phyloP scores from a whole-genome alignment of 768 basidiomycete species.

The Termitomyces sp. region DNA sequence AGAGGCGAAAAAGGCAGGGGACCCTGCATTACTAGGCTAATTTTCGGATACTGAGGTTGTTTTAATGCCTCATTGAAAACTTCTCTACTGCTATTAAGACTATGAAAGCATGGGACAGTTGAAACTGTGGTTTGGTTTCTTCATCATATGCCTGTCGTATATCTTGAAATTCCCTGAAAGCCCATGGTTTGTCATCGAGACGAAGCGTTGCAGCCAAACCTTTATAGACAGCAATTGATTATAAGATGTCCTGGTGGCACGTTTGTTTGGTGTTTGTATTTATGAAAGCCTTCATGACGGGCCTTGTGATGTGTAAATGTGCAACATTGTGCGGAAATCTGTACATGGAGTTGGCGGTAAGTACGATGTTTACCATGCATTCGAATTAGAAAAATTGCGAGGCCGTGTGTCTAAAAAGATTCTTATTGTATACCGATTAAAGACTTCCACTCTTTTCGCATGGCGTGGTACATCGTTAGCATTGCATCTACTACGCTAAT shows the following conservation, averaged over 20 bases:
- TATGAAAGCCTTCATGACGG: too few species aligned
- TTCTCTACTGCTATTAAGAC: neutral
- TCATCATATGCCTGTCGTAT: neutral
- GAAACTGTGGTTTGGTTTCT: neutral
- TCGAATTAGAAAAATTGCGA: too few species aligned
- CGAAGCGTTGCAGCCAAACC: neutral
- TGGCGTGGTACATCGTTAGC: neutral
- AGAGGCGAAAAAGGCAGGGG: slow-evolving; percentile 1
- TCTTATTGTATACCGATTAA: neutral
- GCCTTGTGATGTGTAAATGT: too few species aligned
- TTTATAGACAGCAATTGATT: too few species aligned
- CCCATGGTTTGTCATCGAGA: neutral
- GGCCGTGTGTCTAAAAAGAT: neutral
- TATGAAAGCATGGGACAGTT: neutral
- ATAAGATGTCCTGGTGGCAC: too few species aligned
- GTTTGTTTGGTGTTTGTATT: too few species aligned
- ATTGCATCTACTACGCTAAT: neutral
- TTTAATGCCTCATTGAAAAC: neutral
- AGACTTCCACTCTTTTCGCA: neutral
- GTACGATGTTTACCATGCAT: neutral
- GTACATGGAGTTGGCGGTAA: neutral
- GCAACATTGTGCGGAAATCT: too few species aligned
- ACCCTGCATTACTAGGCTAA: slow-evolving; percentile 1
- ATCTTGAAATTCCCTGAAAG: neutral
- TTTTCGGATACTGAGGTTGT: neutral